Evolutionary conservation across 345 rosid genomes (phyloP).

Genomic region (Citrus glauca): DNA sequence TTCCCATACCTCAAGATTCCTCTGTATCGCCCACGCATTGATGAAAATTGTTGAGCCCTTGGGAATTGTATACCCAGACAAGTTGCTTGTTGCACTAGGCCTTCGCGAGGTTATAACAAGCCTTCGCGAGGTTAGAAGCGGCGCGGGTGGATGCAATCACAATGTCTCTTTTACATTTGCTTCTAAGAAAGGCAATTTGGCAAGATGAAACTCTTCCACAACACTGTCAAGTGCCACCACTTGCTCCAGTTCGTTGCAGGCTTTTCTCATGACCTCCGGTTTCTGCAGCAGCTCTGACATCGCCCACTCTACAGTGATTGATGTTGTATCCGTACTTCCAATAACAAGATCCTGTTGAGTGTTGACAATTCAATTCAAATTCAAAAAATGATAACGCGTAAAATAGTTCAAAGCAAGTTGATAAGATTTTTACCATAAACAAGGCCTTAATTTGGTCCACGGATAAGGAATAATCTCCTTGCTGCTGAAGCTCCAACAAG

Average conservation of each 20-base stretch:
- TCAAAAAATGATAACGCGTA: not conserved
- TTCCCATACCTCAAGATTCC: constrained; percentile 9
- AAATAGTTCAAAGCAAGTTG: no score
- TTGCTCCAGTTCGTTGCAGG: not conserved
- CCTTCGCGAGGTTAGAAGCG: constrained; percentile 4
- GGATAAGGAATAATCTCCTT: constrained; percentile 3
- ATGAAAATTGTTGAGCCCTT: constrained; percentile 7
- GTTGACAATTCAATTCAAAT: not conserved
- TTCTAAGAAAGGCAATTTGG: constrained; percentile 1
- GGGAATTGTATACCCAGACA: constrained; percentile 14
- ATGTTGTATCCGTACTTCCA: constrained; percentile 8
- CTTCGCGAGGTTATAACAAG: no score
- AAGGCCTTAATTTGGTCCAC: constrained; percentile 10
- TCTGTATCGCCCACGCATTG: constrained; percentile 10
- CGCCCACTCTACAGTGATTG: constrained; percentile 14
- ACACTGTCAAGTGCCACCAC: constrained; percentile 4
- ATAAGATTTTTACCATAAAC: not conserved
- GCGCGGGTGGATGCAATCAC: constrained; percentile 1
- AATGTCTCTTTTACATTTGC: constrained; percentile 11
- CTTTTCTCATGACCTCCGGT: constrained; percentile 1
- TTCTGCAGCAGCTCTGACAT: constrained; percentile 18
- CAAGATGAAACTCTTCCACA: constrained; percentile 13
- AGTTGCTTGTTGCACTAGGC: not conserved
- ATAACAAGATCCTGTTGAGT: constrained; percentile 1
- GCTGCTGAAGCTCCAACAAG: constrained; percentile 18